phyloP scores from a whole-genome alignment of 345 rosid genomes.

The Euphorbia pulcherrima region DNA sequence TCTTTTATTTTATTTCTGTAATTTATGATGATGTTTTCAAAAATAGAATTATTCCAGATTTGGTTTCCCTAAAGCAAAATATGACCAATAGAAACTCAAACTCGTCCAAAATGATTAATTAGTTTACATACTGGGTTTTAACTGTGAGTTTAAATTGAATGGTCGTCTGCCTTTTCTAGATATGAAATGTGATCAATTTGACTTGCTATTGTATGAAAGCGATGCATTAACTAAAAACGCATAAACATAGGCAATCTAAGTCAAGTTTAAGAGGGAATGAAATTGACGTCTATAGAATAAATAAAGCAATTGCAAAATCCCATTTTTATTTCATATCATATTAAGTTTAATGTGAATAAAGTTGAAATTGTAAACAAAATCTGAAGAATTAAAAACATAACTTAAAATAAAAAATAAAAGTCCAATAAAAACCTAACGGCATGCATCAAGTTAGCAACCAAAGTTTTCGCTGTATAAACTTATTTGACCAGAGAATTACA shows the following conservation, averaged over 20 bases:
- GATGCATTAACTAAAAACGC: background rate
- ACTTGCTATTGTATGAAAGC: background rate
- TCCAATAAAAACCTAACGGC: too few relatives aligned
- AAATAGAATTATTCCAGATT: too few relatives aligned
- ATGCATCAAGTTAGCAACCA: too few relatives aligned
- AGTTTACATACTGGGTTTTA: background rate
- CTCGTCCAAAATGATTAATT: background rate
- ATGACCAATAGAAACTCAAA: background rate
- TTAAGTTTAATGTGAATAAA: background rate
- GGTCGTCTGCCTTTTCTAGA: background rate
- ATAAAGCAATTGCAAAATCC: too few relatives aligned
- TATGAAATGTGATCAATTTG: slow-evolving; percentile 5
- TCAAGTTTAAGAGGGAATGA: background rate
- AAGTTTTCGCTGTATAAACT: too few relatives aligned
- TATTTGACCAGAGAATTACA: too few relatives aligned
- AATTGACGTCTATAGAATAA: slow-evolving; percentile 1
- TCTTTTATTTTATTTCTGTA: too few relatives aligned
- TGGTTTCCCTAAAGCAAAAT: too few relatives aligned
- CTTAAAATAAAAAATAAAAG: too few relatives aligned
- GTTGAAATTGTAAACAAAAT: background rate
- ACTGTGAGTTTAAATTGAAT: background rate
- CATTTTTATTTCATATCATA: background rate
- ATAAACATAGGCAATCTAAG: background rate
- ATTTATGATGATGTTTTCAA: too few relatives aligned
- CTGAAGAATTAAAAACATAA: too few relatives aligned